Percentiles rank a stretch among this genome's conserved stretches.
phyloP scores from a whole-genome alignment of 305 asterid species.

The Lippia alba region DNA sequence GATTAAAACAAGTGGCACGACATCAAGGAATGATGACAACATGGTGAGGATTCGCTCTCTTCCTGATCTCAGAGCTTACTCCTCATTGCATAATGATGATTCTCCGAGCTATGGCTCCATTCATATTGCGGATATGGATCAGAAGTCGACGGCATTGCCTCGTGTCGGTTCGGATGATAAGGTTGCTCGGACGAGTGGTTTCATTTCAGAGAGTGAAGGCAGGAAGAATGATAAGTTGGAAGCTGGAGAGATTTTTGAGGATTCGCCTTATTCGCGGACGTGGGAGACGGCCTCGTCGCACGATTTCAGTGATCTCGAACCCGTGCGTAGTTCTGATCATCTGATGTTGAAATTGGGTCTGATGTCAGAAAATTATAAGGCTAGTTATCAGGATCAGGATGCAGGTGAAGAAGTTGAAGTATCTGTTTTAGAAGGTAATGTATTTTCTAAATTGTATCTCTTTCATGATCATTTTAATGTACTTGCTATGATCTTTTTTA shows the following conservation, averaged over 20 bases:
- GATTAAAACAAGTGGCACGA: constrained; percentile 31
- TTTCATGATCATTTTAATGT: too few species aligned
- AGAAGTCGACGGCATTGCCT: constrained; percentile 11
- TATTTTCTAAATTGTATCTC: too few species aligned
- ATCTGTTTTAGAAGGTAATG: constrained; percentile 36
- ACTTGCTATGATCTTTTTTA: too few species aligned
- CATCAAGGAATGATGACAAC: constrained; percentile 31
- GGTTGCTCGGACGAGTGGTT: neutral
- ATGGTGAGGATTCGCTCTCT: constrained; percentile 70
- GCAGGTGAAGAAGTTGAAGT: constrained; percentile 18
- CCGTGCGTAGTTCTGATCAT: constrained; percentile 21
- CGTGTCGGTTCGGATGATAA: constrained; percentile 38
- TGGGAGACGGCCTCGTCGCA: constrained; percentile 37
- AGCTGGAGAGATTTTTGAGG: constrained; percentile 40
- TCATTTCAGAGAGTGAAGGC: constrained; percentile 34
- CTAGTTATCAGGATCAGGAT: constrained; percentile 37
- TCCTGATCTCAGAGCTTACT: constrained; percentile 69
- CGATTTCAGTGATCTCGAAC: constrained; percentile 35
- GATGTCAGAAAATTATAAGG: constrained; percentile 33
- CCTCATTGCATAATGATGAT: constrained; percentile 51
- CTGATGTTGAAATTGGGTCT: constrained; percentile 30
- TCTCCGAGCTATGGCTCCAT: constrained; percentile 26
- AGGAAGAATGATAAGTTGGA: constrained; percentile 41
- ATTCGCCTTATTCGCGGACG: constrained; percentile 40
- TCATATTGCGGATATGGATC: constrained; percentile 31